Conservation (phyloP, 768 basidiomycete species). For the Mycena rosella region DNA sequence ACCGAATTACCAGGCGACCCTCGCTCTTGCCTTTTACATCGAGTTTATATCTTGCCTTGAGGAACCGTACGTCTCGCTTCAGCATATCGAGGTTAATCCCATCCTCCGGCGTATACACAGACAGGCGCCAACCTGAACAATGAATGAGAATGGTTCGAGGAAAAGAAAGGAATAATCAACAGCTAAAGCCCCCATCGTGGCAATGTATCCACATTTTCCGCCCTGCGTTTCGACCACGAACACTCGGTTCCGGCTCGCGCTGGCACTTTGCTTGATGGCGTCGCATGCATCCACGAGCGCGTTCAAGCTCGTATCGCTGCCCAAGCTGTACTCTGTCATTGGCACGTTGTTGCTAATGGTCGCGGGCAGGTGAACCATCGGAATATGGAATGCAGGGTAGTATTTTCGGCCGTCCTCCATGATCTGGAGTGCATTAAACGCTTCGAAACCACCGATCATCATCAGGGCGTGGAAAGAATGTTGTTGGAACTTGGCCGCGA, state of each 20-base stretch:
- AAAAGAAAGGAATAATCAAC: slow-evolving; percentile 61
- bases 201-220: slow-evolving; percentile 95
- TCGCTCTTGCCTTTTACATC: slow-evolving; percentile 93
- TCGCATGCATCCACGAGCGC: slow-evolving; percentile 98
- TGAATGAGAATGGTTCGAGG: neutral
- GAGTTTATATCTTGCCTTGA: slow-evolving; percentile 86
- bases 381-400: slow-evolving; percentile 95
- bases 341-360: slow-evolving; percentile 99
- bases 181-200: slow-evolving; percentile 94
- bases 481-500: slow-evolving; percentile 94
- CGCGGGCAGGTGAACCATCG: slow-evolving; percentile 95
- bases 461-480: slow-evolving; percentile 83
- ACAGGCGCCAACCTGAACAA: slow-evolving; percentile 77
- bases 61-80: slow-evolving; percentile 86
- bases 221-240: slow-evolving; percentile 99
- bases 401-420: slow-evolving; percentile 84
- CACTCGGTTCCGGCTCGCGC: slow-evolving; percentile 94
- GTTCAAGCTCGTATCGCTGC: slow-evolving; percentile 97
- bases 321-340: slow-evolving; percentile 94
- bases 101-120: slow-evolving; percentile 95
- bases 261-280: slow-evolving; percentile 98
- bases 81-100: slow-evolving; percentile 89
- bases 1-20: slow-evolving; percentile 95
- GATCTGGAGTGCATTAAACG: slow-evolving; percentile 82
- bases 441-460: slow-evolving; percentile 97